A percentile compares a stretch with the other conserved stretches of the same genome.
Conservation (phyloP, 305 asterid species). For the Withania somnifera region DNA sequence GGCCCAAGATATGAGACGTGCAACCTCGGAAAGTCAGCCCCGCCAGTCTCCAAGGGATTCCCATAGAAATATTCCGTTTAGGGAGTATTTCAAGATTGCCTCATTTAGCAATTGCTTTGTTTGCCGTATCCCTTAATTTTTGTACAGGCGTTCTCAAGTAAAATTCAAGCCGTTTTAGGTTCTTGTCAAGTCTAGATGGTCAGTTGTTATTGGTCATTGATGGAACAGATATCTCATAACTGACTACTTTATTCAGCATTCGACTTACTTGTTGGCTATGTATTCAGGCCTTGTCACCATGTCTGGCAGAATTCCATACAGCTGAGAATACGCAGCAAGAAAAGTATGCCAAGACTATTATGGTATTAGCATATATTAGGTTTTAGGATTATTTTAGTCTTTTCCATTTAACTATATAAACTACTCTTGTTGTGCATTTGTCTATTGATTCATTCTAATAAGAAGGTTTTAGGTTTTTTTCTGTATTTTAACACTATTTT, state of each 20-base stretch:
- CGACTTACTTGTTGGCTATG: neutral
- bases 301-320: neutral
- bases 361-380: too few relatives aligned
- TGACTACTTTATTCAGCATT: neutral
- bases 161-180: neutral
- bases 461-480: too few relatives aligned
- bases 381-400: too few relatives aligned
- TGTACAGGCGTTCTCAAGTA: neutral
- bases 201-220: neutral
- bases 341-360: neutral
- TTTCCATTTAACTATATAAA: too few relatives aligned
- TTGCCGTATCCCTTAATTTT: slow-evolving; percentile 7
- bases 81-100: slow-evolving; percentile 16
- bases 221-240: neutral
- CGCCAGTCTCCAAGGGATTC: slow-evolving; percentile 14
- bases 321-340: neutral
- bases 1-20: slow-evolving; percentile 50
- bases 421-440: too few relatives aligned
- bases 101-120: slow-evolving; percentile 23
- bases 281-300: neutral
- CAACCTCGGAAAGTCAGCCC: slow-evolving; percentile 13
- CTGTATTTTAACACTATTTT: too few relatives aligned
- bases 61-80: slow-evolving; percentile 8
- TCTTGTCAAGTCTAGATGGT: neutral
- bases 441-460: too few relatives aligned